A percentile compares a stretch with the other conserved stretches of the same genome.
These are phyloP conservation scores for Rhinocladiella similis DNA, from an alignment of 2,329 filamentous ascomycete genomes.

Conservation along the genomic window DNA sequence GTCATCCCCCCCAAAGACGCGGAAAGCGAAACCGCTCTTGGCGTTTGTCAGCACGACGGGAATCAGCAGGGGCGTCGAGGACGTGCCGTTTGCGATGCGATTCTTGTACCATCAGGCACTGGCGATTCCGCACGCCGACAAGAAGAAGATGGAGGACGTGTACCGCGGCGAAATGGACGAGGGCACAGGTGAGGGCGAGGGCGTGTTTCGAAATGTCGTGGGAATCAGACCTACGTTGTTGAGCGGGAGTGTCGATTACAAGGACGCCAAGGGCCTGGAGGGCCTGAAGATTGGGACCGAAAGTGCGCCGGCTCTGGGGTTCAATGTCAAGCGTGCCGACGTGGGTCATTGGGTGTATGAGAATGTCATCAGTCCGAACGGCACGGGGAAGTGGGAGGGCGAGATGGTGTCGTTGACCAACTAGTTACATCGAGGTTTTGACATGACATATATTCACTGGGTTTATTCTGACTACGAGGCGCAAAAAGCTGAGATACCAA, in stretches of 20 bases:
- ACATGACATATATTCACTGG: background rate
- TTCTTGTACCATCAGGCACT: constrained; percentile 36
- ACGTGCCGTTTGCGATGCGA: constrained; percentile 34
- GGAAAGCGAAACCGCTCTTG: constrained; percentile 31
- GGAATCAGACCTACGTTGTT: constrained; percentile 39
- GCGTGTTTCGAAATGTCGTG: constrained; percentile 27
- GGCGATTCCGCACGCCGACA: constrained; percentile 37
- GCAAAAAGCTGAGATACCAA: too few species aligned
- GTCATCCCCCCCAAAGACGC: too few species aligned
- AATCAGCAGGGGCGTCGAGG: constrained; percentile 28
- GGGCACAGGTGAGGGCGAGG: constrained; percentile 36
- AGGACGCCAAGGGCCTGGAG: constrained; percentile 29
- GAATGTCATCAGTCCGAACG: constrained; percentile 28
- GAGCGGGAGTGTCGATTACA: constrained; percentile 23
- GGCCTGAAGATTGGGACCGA: constrained; percentile 35
- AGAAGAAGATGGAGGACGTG: constrained; percentile 39
- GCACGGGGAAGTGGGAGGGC: constrained; percentile 23
- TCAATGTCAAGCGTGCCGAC: constrained; percentile 37
- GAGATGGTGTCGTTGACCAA: constrained; percentile 30
- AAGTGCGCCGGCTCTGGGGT: constrained; percentile 33
- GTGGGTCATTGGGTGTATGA: constrained; percentile 38
- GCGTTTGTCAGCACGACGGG: constrained; percentile 38
- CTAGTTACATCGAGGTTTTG: constrained; percentile 1
- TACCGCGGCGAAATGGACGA: constrained; percentile 30
- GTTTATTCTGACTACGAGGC: background rate